Base-by-base conservation (phyloP, 225 moss, liverwort and hornwort species). In the Polytrichum commune region DNA sequence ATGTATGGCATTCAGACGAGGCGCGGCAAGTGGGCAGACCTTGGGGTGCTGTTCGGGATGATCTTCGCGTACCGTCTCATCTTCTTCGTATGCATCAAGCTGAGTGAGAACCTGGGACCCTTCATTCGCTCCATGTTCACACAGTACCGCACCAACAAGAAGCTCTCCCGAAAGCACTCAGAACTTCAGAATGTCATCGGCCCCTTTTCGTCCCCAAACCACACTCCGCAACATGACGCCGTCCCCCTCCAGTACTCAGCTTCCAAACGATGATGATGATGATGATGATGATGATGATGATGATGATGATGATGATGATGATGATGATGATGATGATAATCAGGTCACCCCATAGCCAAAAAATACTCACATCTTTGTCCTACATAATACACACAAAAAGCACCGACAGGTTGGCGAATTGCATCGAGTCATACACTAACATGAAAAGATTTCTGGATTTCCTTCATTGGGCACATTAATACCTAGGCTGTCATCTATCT, bases 51-150 rank as follows among this genome's bases (percentile, higher is more conserved):
- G 20, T 78, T 78, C 62, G 80, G 74, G 56, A 91, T 90, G 86
- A 86, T 86, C 27, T 18, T 95, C 53, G 61, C n/a, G 0, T 95
- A 95, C 85, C 88, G 95, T 53, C 1, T 89, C 6, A 73, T 95
- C 55, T 95, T 95, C 80, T 95, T 95, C 73, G 46, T 93, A 7
- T 83, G 90, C 83, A 95, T 95, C 75, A 95, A 95, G 19, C 8
- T 92, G 56, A 77, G 66, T 6, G 95, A 95, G 79, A 85, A 95
- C 61, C 29, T 95, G 20, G 87, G 85, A 24, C 95, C 95, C 28
- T 74, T 78, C 4, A 60, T 89, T 46, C 87, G 87, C 19, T 85
- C 81, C 74, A 76, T 90, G 56, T 35, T 93, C 27, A 71, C 81
- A 57, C 87, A 83, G 69, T 91, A 90, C 78, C 88, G 79, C 64